These are phyloP conservation scores for Prunus dulcis DNA, from an alignment of 306 rosid species.

Conservation along the genomic window DNA sequence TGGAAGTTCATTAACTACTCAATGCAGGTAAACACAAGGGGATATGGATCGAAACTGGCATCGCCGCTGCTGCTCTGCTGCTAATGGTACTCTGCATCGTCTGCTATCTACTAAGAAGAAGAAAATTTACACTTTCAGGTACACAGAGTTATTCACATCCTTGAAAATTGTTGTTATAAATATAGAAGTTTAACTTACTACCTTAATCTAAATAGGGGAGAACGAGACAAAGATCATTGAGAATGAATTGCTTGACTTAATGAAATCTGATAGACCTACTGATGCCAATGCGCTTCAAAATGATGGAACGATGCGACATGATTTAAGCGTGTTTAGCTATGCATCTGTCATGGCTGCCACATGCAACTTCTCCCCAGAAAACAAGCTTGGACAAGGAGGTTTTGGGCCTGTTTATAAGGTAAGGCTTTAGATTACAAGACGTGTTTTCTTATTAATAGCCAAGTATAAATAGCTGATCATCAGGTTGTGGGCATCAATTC, in stretches of 20 bases:
- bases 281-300: not conserved
- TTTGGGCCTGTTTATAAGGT: conserved; percentile 41
- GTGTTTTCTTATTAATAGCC: not conserved
- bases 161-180: too few species aligned
- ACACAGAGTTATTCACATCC: too few species aligned
- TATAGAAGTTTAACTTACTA: too few species aligned
- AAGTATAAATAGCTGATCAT: not conserved
- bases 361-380: conserved; percentile 14
- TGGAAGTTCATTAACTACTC: not conserved
- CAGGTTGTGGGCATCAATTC: not conserved
- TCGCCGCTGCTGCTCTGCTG: not conserved
- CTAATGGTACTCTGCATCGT: not conserved
- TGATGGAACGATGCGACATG: not conserved
- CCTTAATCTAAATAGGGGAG: not conserved
- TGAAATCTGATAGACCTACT: not conserved
- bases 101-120: too few species aligned
- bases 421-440: not conserved
- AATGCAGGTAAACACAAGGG: not conserved
- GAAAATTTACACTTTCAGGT: too few species aligned
- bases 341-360: conserved; percentile 23
- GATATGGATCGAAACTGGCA: not conserved
- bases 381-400: conserved; percentile 32
- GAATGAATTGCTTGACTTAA: not conserved
- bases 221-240: not conserved
- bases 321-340: not conserved